Percentiles rank a stretch among this genome's conserved stretches.
Evolutionary conservation across 108 stramenopile species (phyloP).

Genomic region (Conticribra guillardii): DNA sequence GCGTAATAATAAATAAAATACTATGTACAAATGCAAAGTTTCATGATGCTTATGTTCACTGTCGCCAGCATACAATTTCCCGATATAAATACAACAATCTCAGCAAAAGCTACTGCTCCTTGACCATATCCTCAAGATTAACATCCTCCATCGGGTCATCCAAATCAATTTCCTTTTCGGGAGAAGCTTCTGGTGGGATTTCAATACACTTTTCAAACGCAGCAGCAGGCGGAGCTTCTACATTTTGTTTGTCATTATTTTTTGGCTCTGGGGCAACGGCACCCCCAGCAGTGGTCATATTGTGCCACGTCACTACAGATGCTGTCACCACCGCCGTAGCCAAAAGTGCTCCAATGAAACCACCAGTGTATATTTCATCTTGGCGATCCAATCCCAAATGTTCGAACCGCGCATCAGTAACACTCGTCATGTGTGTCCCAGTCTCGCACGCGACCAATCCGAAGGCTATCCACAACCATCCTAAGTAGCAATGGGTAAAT

Average conservation of each 20-base stretch:
- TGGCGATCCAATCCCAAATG: constrained; percentile 7
- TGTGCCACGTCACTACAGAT: not conserved
- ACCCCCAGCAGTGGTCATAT: too few species aligned
- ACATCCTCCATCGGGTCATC: not conserved
- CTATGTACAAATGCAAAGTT: too few species aligned
- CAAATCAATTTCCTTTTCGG: not conserved
- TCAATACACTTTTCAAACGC: too few species aligned
- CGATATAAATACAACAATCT: too few species aligned
- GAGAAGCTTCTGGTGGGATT: too few species aligned
- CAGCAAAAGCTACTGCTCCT: too few species aligned
- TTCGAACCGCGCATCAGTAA: not conserved
- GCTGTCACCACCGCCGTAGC: constrained; percentile 13
- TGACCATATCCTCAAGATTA: not conserved
- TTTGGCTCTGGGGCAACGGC: too few species aligned
- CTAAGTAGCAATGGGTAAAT: not conserved
- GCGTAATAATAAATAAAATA: too few species aligned
- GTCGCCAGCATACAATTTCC: too few species aligned
- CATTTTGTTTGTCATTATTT: too few species aligned
- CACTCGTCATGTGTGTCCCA: constrained; percentile 12
- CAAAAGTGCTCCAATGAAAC: constrained; percentile 7
- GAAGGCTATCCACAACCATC: constrained; percentile 1
- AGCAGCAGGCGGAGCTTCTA: too few species aligned
- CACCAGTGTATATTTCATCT: constrained; percentile 9
- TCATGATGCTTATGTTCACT: too few species aligned
- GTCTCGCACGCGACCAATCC: constrained; percentile 15